phyloP scores from a whole-genome alignment of 2,329 filamentous ascomycete species.

The Aspergillus texensis region DNA sequence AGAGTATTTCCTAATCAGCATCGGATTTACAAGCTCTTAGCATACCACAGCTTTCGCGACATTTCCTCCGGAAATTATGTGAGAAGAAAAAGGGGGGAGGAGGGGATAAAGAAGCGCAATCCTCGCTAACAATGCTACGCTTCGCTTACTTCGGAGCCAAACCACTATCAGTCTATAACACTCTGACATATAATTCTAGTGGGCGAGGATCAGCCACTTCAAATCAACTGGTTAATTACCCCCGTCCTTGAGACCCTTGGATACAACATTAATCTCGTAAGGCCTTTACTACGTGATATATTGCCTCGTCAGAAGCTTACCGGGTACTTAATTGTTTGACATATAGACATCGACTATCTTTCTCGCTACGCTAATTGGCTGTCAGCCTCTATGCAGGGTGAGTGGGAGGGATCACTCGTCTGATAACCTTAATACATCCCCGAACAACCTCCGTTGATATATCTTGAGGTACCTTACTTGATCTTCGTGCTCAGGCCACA shows the following conservation, averaged over 20 bases:
- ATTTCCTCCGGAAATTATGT: not conserved
- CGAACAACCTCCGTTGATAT: not conserved
- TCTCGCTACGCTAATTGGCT: not conserved
- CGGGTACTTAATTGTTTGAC: not conserved
- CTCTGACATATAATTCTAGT: not conserved
- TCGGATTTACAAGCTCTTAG: not conserved
- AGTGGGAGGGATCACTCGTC: not conserved
- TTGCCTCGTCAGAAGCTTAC: not conserved
- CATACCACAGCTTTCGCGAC: not conserved
- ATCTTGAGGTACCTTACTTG: not conserved
- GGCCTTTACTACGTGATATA: not conserved
- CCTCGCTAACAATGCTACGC: not conserved
- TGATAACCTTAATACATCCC: not conserved
- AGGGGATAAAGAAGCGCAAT: not conserved
- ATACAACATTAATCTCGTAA: not conserved
- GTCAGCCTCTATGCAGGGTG: not conserved
- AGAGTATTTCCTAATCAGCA: not conserved
- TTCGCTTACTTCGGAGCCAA: not conserved
- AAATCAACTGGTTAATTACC: not conserved
- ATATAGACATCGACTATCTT: not conserved
- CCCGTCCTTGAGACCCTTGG: not conserved
- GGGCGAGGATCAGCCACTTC: not conserved
- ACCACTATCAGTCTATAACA: not conserved
- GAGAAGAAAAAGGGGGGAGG: not conserved
- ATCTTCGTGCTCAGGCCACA: not conserved